Evolutionary conservation across 805 yeast genomes (phyloP).

Genomic region (Lachancea kluyveri): DNA sequence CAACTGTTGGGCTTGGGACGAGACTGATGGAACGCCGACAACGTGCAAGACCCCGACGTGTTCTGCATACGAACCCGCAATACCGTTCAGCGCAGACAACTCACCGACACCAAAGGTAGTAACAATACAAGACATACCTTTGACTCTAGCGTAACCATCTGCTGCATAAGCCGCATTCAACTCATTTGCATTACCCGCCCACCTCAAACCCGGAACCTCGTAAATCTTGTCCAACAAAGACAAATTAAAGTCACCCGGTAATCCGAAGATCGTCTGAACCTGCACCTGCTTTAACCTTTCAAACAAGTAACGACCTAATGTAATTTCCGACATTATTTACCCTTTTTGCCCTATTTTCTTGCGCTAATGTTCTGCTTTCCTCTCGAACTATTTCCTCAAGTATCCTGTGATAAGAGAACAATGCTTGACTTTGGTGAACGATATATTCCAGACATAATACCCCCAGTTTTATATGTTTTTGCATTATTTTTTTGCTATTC

Average conservation of each 20-base stretch:
- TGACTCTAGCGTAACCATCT: constrained; percentile 72
- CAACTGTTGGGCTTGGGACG: constrained; percentile 57
- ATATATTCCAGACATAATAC: no score
- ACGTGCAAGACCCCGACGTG: constrained; percentile 70
- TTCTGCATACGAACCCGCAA: constrained; percentile 76
- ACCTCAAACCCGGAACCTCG: constrained; percentile 59
- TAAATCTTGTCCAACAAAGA: constrained; percentile 56
- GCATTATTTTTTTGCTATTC: no score
- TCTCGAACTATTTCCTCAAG: constrained; percentile 6
- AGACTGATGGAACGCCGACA: constrained; percentile 69
- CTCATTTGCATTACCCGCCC: constrained; percentile 84
- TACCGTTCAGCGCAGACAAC: constrained; percentile 64
- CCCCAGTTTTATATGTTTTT: no score
- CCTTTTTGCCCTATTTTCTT: no score
- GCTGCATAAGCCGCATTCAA: constrained; percentile 71
- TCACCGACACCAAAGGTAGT: constrained; percentile 85
- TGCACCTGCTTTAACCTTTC: constrained; percentile 57
- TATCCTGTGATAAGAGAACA: no score
- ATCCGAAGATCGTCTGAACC: constrained; percentile 60
- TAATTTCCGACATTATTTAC: constrained; percentile 29
- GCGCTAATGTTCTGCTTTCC: constrained; percentile 5
- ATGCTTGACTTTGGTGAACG: no score
- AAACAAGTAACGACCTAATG: constrained; percentile 64
- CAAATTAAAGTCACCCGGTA: constrained; percentile 71
- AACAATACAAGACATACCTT: constrained; percentile 56